Evolutionary conservation across 73 alveolate genomes (phyloP), one percentile per base, ranked within the genome.

Genomic region (Paramecium primaurelia): DNA sequence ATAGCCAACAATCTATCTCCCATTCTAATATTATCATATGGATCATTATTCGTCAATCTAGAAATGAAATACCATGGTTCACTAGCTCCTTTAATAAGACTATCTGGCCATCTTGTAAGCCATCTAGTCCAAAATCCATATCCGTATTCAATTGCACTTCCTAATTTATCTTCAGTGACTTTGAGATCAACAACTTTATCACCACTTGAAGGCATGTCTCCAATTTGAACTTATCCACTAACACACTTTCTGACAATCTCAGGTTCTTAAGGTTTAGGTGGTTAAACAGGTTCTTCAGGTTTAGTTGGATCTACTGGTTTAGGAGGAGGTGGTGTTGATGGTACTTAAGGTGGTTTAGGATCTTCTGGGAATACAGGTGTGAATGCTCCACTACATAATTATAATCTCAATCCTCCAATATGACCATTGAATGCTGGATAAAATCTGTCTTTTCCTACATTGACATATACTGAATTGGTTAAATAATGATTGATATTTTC

Each of bases 71-170:
- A 80, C 91, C 91, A 80, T 80, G 91, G 91, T 80, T 80, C 73
- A 45, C 51, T 47, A 20, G 58, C 73, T 10, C 91, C 91, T 25
- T 34, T 44, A 37, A 73, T 11, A 1, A 80, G 58, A 12, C 3
- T 26, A 11, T 80, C 91, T 26, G 91, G 91, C 64, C 44, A 80
- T 44, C 75, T 40, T 14, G 91, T 80, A 0, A 80, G 32, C 77
- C 71, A 80, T 80, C 91, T 80, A 3, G 77, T 44, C 91, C 91
- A 80, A 26, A 80, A 80, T 44, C 91, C 91, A 80, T 80, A 80
- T 20, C 91, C 91, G 16, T 80, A 80, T 80, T 80, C 91, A 14
- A 26, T 80, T 8, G 75, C 91, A 32, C 91, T 44, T 26, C 58
- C 75, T 38, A 80, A 80, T 45, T 80, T 80, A 42, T 80, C 91